Conservation (phyloP, 495 filamentous ascomycete species). For the Neurospora tetrasperma region DNA sequence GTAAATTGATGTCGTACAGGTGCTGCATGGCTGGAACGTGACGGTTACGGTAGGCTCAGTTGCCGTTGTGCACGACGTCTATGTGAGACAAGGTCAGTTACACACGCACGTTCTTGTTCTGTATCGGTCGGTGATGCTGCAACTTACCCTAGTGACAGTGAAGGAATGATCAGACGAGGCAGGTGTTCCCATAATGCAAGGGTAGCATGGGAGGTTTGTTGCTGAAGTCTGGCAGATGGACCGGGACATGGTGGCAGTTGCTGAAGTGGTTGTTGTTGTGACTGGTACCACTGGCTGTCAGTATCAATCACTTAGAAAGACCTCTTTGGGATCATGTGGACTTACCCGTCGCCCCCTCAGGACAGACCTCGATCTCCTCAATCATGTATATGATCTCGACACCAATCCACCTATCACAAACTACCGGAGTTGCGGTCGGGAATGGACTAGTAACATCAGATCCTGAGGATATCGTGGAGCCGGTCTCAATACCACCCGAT, state of each 20-base stretch:
- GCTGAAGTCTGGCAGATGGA: conserved; percentile 31
- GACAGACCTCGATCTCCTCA: conserved; percentile 23
- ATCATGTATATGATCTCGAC: conserved; percentile 29
- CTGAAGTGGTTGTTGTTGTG: conserved; percentile 14
- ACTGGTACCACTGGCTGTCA: conserved; percentile 6
- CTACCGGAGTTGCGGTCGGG: conserved; percentile 4
- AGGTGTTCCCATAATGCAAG: conserved; percentile 20
- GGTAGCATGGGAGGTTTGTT: conserved; percentile 27
- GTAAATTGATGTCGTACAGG: conserved; percentile 18
- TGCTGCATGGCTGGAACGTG: conserved; percentile 20
- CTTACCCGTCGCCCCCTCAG: conserved; percentile 19
- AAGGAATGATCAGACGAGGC: conserved; percentile 14
- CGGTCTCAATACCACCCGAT: background rate
- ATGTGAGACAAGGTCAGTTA: background rate
- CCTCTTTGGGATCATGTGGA: background rate
- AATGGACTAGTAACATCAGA: background rate
- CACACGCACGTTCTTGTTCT: background rate
- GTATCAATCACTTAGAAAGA: background rate
- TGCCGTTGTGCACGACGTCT: conserved; percentile 18
- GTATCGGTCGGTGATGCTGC: background rate
- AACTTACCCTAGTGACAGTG: conserved; percentile 25
- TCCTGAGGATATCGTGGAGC: background rate
- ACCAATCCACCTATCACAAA: conserved; percentile 25
- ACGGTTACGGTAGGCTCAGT: conserved; percentile 17
- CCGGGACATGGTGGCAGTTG: conserved; percentile 21